Evolutionary conservation across 176 grass and related monocot species (phyloP).

Genomic region (Coix lacrymajobi): DNA sequence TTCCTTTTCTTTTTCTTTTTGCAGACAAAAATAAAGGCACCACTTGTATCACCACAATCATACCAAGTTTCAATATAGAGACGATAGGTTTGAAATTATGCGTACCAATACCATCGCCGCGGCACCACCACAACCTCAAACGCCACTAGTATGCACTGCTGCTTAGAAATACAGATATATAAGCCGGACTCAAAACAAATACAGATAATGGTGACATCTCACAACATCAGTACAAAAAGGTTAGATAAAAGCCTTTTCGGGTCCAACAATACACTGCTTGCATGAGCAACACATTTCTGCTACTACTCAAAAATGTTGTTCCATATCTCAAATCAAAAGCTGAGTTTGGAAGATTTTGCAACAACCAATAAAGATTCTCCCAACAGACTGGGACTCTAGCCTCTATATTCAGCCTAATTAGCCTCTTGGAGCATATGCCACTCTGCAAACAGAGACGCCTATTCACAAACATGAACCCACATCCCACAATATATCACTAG

Average conservation of each 20-base stretch:
- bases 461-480: slow-evolving; percentile 27
- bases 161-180: slow-evolving; percentile 3
- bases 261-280: not conserved
- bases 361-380: slow-evolving; percentile 12
- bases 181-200: not conserved
- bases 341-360: not conserved
- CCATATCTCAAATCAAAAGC: not conserved
- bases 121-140: not conserved
- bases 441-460: slow-evolving; percentile 10
- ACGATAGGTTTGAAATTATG: too few relatives aligned
- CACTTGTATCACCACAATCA: not conserved
- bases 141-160: not conserved
- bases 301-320: slow-evolving; percentile 4
- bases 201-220: not conserved
- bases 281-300: not conserved
- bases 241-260: slow-evolving; percentile 10
- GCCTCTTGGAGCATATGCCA: slow-evolving; percentile 20
- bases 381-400: slow-evolving; percentile 4
- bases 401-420: slow-evolving; percentile 22
- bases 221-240: slow-evolving; percentile 5
- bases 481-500: not conserved
- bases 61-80: not conserved
- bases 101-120: not conserved
- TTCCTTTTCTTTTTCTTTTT: not conserved
- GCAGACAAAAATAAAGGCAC: not conserved